These are phyloP conservation scores for Rosa lucieae DNA, from an alignment of 306 rosid genomes.

Conservation along the genomic window DNA sequence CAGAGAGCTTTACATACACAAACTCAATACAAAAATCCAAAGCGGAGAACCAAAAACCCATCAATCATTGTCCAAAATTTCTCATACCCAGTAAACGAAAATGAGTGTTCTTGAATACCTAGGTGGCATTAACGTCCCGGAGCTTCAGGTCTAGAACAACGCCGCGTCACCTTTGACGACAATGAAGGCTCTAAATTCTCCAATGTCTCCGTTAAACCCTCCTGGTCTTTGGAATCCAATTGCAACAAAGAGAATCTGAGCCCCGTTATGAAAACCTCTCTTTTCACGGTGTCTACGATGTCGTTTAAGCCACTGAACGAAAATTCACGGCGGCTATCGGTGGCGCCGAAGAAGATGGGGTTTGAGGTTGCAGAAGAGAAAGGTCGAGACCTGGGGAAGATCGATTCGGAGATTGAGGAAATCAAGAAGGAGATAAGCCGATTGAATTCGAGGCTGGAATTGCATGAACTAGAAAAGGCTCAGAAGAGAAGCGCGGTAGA, in stretches of 20 bases:
- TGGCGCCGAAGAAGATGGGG: no score
- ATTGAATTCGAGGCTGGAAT: no score
- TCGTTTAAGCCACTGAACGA: constrained; percentile 42
- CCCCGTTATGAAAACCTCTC: constrained; percentile 44
- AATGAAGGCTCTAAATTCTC: constrained; percentile 20
- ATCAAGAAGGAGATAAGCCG: no score
- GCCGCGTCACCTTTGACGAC: constrained; percentile 49
- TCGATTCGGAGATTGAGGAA: no score
- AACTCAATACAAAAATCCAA: constrained; percentile 13
- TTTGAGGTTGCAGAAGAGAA: no score
- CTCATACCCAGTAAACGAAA: constrained; percentile 8
- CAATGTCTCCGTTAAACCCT: constrained; percentile 8
- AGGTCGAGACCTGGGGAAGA: no score
- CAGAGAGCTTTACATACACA: neutral
- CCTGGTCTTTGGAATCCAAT: constrained; percentile 49
- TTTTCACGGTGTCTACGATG: constrained; percentile 22
- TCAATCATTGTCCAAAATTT: neutral
- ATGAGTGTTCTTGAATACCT: constrained; percentile 49
- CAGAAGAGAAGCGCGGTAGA: no score
- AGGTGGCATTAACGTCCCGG: constrained; percentile 45
- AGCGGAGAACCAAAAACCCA: neutral
- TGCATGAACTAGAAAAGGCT: no score
- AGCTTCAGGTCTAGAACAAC: constrained; percentile 65
- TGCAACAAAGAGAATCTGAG: constrained; percentile 62
- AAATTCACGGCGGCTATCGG: constrained; percentile 26